Conservation (phyloP, 139 green algal species). For the Monoraphidium neglectum region DNA sequence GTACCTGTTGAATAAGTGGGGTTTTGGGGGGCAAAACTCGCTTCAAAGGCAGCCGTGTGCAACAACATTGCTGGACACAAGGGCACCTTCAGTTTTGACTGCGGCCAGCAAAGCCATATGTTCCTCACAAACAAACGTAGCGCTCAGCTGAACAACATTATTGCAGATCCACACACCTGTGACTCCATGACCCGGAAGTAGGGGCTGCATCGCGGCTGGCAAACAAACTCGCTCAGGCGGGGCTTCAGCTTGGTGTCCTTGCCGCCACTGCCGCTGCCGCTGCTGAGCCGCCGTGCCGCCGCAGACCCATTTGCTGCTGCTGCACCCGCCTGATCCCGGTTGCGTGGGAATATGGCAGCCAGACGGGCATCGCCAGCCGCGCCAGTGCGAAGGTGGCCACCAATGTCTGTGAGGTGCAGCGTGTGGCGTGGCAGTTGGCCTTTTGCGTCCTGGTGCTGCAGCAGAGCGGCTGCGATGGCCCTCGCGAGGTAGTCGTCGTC, state of each 20-base stretch:
- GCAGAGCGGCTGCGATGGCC: neutral
- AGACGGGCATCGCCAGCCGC: neutral
- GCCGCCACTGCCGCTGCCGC: neutral
- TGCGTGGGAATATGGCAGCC: neutral
- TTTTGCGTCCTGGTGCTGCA: neutral
- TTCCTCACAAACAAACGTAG: too few species aligned
- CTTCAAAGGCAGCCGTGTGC: too few species aligned
- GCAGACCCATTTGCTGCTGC: neutral
- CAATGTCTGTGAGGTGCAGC: slow-evolving; percentile 10
- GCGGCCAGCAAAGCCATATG: too few species aligned
- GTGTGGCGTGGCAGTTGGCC: neutral
- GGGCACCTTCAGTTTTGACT: too few species aligned
- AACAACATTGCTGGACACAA: too few species aligned
- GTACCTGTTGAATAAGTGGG: neutral
- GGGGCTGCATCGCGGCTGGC: neutral
- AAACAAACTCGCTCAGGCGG: neutral
- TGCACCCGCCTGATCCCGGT: neutral
- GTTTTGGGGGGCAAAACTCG: too few species aligned
- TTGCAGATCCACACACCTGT: neutral
- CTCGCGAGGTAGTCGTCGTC: neutral
- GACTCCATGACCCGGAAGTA: neutral
- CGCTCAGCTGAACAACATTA: too few species aligned
- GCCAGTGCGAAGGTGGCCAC: neutral
- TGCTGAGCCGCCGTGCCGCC: neutral
- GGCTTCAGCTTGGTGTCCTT: neutral